phyloP scores from a whole-genome alignment of 305 asterid genomes.

The Rubia balearica region DNA sequence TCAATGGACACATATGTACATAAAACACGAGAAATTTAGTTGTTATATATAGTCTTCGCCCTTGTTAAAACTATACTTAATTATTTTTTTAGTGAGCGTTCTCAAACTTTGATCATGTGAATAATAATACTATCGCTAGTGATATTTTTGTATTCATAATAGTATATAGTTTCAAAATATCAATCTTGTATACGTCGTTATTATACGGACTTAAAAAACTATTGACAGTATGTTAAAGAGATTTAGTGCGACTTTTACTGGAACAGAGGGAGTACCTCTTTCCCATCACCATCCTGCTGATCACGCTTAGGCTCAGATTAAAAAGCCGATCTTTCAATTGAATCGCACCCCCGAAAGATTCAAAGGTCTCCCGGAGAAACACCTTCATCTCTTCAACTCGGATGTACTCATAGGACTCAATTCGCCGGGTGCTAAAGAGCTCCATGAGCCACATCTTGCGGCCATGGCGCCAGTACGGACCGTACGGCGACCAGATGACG shows the following conservation, averaged over 20 bases:
- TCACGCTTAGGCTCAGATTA: constrained; percentile 20
- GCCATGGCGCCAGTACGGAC: constrained; percentile 83
- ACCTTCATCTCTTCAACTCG: constrained; percentile 50
- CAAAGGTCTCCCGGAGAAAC: constrained; percentile 22
- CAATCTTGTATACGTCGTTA: too few relatives aligned
- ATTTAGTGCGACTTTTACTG: too few relatives aligned
- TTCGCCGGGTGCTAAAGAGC: constrained; percentile 52
- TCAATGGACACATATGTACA: too few relatives aligned
- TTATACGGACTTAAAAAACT: too few relatives aligned
- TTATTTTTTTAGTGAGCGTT: constrained; percentile 4
- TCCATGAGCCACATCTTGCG: constrained; percentile 68
- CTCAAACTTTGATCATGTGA: constrained; percentile 10
- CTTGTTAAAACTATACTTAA: too few relatives aligned
- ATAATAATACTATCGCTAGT: too few relatives aligned
- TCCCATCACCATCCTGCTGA: constrained; percentile 31
- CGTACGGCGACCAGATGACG: constrained; percentile 84
- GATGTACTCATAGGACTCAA: constrained; percentile 62
- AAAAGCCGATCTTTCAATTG: constrained; percentile 26
- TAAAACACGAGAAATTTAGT: too few relatives aligned
- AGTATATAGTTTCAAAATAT: too few relatives aligned
- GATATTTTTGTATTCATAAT: too few relatives aligned
- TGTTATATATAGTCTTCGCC: too few relatives aligned
- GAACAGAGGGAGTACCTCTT: constrained; percentile 16
- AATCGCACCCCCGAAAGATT: constrained; percentile 21
- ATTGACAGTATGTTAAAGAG: too few relatives aligned